Evolutionary conservation across 768 basidiomycete species (phyloP), one percentile per base, ranked within the genome.

Genomic region (Boletus rufocinnamomeus): DNA sequence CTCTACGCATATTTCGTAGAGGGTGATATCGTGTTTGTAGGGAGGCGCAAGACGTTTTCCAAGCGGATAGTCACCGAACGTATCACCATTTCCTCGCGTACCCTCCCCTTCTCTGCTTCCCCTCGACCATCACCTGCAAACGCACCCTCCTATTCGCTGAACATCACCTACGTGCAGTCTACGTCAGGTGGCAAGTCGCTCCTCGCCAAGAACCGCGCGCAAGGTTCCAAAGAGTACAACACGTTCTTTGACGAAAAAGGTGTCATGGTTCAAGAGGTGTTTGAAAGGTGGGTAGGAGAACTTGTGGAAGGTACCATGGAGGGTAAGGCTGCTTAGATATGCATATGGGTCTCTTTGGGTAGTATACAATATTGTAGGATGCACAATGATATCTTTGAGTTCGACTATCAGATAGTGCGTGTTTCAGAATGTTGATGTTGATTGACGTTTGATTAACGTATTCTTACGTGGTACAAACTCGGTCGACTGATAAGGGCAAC

Each of bases 51-150:
- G 75, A 89, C 91, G 17, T 85, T 96, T 61, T 90, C 91, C 17
- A 93, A 92, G 72, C 72, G 95, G 89, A 96, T 97, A 69, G 87
- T 95, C 48, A 93, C 92, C 3, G 95, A 98, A 70, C 86, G 88
- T 62, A 84, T 98, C 74, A 90, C 86, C 30, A 80, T 95, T 56
- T 81, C 84, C 23, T 89, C 93, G 5, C 79, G 78, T 32, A 89
- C 91, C 4, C 64, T 77, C 17, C 87, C 91, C 34, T 79, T 54
- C 37, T 61, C 64, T 35, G 37, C 62, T 41, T 40, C 62, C 5
- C 32, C 60, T 43, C 41, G 58, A 23, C 41, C 59, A 21, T 63
- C 63, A 21, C 78, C 77, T 25, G 65, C 79, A 35, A 76, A 76
- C 50, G 79, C 88, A 34, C 89, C 91, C 27, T 79, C 81, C 48